Percentiles rank a stretch among this genome's conserved stretches.
These are phyloP conservation scores for Sclerotinia minor DNA, from an alignment of 2,329 filamentous ascomycete genomes.

Conservation along the genomic window DNA sequence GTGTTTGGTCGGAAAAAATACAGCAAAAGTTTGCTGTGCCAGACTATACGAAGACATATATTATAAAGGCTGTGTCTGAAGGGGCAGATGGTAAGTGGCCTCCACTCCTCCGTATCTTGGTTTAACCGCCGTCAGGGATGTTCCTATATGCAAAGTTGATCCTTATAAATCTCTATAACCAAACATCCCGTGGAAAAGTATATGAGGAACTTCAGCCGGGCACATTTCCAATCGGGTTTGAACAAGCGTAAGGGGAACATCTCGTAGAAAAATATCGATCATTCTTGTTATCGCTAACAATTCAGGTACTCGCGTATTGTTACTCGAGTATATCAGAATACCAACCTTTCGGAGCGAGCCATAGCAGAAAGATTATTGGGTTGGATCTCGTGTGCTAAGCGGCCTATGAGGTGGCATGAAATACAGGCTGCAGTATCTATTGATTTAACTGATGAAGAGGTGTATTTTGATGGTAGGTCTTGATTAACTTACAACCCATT, in stretches of 20 bases:
- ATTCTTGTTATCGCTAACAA: neutral
- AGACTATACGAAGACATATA: constrained; percentile 26
- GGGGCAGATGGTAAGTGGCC: constrained; percentile 29
- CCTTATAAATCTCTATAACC: constrained; percentile 34
- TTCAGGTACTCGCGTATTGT: constrained; percentile 25
- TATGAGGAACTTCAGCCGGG: constrained; percentile 26
- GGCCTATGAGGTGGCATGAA: constrained; percentile 46
- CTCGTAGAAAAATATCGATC: neutral
- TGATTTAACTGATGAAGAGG: constrained; percentile 34
- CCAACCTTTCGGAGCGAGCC: constrained; percentile 22
- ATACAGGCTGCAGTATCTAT: constrained; percentile 46
- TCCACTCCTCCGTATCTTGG: constrained; percentile 7
- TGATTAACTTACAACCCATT: no score
- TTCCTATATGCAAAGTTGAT: constrained; percentile 41
- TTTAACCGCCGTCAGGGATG: constrained; percentile 34
- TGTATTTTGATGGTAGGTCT: constrained; percentile 38
- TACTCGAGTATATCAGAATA: constrained; percentile 18
- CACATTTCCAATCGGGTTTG: constrained; percentile 27
- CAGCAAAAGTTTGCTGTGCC: constrained; percentile 34
- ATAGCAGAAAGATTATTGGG: constrained; percentile 39
- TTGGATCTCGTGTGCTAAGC: constrained; percentile 45
- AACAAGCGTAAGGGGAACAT: constrained; percentile 28
- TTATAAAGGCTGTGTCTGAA: constrained; percentile 32
- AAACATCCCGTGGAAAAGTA: constrained; percentile 21
- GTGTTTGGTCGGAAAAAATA: constrained; percentile 31